Conservation (phyloP, 805 yeast genomes). For the Vanderwaltozyma verrucispora region DNA sequence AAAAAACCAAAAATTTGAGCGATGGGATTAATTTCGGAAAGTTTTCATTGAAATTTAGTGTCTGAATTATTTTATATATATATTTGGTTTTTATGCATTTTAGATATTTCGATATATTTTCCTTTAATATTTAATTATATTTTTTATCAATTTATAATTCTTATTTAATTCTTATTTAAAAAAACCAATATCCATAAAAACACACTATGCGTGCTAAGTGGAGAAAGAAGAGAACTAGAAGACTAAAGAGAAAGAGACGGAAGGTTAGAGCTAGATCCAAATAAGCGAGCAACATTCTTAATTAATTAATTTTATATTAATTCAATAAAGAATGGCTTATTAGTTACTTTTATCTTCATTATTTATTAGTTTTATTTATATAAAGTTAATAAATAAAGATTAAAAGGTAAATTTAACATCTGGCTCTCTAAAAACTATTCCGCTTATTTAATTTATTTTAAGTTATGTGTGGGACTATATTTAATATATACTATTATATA, state of each 20-base stretch:
- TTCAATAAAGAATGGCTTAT: slow-evolving; percentile 3
- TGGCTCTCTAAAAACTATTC: slow-evolving; percentile 2
- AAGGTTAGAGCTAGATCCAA: slow-evolving; percentile 99
- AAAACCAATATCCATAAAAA: slow-evolving; percentile 2
- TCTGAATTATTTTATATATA: too few relatives aligned
- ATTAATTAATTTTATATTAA: slow-evolving; percentile 1
- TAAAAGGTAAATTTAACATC: not conserved
- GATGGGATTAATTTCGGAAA: too few relatives aligned
- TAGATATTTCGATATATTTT: too few relatives aligned
- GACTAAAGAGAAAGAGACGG: slow-evolving; percentile 99
- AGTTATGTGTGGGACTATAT: not conserved
- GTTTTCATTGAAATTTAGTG: too few relatives aligned
- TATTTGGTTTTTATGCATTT: too few relatives aligned
- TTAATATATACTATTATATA: not conserved
- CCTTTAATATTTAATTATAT: too few relatives aligned
- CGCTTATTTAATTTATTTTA: slow-evolving; percentile 1
- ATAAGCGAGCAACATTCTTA: slow-evolving; percentile 45
- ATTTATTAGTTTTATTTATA: too few relatives aligned
- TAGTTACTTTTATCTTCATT: not conserved
- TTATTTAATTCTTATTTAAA: not conserved
- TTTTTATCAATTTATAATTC: too few relatives aligned
- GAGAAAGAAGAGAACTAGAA: slow-evolving; percentile 99
- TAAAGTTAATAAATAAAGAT: too few relatives aligned
- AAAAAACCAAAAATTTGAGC: too few relatives aligned
- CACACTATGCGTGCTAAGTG: slow-evolving; percentile 82